These are phyloP conservation scores for Pleurotus sapidus DNA, from an alignment of 768 basidiomycete genomes.

Conservation along the genomic window DNA sequence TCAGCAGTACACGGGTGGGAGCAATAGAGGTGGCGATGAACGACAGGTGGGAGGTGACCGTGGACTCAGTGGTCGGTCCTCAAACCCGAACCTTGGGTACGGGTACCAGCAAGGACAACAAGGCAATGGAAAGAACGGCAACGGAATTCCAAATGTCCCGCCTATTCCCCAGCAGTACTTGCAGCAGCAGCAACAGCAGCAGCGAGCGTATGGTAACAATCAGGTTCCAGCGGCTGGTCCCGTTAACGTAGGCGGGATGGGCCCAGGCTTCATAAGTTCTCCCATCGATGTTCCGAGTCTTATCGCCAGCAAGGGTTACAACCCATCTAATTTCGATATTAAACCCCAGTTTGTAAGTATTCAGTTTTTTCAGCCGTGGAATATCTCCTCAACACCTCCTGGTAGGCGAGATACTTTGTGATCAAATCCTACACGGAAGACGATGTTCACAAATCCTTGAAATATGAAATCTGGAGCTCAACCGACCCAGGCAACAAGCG, in stretches of 20 bases:
- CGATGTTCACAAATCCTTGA: conserved; percentile 97
- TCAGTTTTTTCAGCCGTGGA: no score
- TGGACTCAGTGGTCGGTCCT: conserved; percentile 49
- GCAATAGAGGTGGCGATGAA: conserved; percentile 15
- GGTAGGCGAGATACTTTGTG: conserved; percentile 88
- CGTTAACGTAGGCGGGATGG: conserved; percentile 34
- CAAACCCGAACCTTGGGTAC: conserved; percentile 70
- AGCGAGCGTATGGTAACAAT: neutral
- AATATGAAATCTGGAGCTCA: conserved; percentile 97
- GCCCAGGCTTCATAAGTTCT: conserved; percentile 49
- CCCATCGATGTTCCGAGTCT: conserved; percentile 87
- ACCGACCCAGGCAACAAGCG: conserved; percentile 97
- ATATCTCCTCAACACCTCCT: neutral
- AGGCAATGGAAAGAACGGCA: conserved; percentile 27
- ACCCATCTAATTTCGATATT: conserved; percentile 81
- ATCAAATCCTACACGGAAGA: conserved; percentile 99
- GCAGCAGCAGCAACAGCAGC: conserved; percentile 51
- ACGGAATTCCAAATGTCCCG: conserved; percentile 61
- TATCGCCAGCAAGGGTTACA: conserved; percentile 87
- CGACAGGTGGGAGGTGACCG: conserved; percentile 40
- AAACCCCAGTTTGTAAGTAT: conserved; percentile 70
- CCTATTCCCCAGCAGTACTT: conserved; percentile 73
- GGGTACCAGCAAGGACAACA: conserved; percentile 50
- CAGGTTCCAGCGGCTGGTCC: conserved; percentile 41
- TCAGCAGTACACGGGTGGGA: conserved; percentile 33